Evolutionary conservation across 495 filamentous ascomycete species (phyloP), one percentile per base, ranked within the genome.

Genomic region (Penicillium chermesinum): DNA sequence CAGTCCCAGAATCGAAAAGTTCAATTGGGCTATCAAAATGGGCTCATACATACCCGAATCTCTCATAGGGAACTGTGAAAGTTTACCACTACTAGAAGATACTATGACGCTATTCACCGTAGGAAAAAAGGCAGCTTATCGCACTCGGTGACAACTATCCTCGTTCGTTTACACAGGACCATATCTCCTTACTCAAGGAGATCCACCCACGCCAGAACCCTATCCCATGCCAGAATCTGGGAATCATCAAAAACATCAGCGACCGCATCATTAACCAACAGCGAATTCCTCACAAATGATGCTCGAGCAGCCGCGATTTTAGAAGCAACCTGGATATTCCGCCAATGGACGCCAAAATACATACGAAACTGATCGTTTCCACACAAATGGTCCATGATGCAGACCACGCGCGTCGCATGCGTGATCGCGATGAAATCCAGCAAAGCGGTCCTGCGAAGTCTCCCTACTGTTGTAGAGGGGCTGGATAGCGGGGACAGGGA

Each of bases 341-440:
- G 10, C 25, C 25, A 30, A 10, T 30, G 25, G 25, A 30, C 25
- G 10, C n/a, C 4, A 30, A 10, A 30, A 30, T 10, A 10, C 25
- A 4, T 30, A 30, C 25, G 25, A 30, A 4, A 30, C 25, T 5
- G 40, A 13, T 41, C 47, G 3, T 16, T 36, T 0, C 1, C 46
- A 2, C 51, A 22, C 6, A 52, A 50, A 38, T 55, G 55, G 48
- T 53, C 53, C 27, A 32, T 58, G 12, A 54, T 61, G 58, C 51
- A 58, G 27, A 35, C 52, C 5, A 32, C 41, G 16, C 45, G 54
- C 9, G 42, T 48, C 9, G 22, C 45, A 10, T 58, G 50, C 46
- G 43, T 47, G 7, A 44, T 58, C 44, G 35, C 40, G 8, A 52
- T 55, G 44, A 37, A 36, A 21, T 43, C 13, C 8, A 18, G 14